Evolutionary conservation across 2,329 filamentous ascomycete species (phyloP), one percentile per base, ranked within the genome.

Genomic region (Alternaria tenuissima): DNA sequence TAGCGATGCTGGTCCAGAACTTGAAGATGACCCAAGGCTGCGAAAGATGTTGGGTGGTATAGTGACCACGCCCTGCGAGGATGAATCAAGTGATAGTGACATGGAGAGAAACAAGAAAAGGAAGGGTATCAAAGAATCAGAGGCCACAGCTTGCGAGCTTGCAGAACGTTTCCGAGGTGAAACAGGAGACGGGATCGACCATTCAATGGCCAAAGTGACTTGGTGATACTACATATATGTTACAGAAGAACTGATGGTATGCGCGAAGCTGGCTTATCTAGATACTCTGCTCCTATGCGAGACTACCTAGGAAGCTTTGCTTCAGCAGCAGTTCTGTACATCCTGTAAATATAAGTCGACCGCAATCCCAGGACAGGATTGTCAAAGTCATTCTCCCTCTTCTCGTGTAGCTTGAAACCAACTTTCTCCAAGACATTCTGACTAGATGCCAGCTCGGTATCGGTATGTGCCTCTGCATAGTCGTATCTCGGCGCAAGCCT

Each of bases 371-470:
- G 48, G 12, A 71, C 62, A 12, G 74, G 70, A 57, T 78, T 79
- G 44, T 79, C 72, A 57, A 80, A 80, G 42, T 78, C 75, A 48
- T 77, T 78, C 34, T 69, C 64, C 77, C 79, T 85, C 26, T 65
- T 74, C 65, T 81, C 81, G 43, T 81, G 81, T 38, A 81, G 68
- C 65, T 77, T 76, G 63, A 90, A 88, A 1, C 88, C 87, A 14
- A 71, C 76, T 70, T 89, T 90, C 48, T 73, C 67, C 55, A 91
- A 65, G 7, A 91, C 85, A 3, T 81, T 81, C 59, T 83, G 82
- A 65, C 88, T 91, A 4, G 78, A 79, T 7, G 60, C 56, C 66
- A 91, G 89, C 12, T 73, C 70, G 0, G 73, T 73, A 38, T 85
- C 81, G 9, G 85, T 84, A 7, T 85, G 73, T 1, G 85, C 81